Conservation (phyloP, 352 stramenopile species). For the Phytopythium ostracodes region DNA sequence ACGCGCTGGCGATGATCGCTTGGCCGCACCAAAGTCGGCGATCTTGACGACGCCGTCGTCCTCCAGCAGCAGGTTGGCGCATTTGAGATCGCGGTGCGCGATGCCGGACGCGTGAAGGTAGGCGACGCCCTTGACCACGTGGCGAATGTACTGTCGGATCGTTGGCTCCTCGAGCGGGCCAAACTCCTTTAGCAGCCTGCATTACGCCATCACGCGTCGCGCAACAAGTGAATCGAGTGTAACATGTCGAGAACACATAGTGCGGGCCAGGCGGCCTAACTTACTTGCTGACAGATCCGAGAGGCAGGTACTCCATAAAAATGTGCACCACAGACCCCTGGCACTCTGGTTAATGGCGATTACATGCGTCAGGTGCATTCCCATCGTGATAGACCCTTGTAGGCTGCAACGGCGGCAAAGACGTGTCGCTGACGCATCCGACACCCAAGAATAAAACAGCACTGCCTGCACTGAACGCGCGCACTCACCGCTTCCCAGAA, state of each 20-base stretch:
- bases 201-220: neutral
- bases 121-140: slow-evolving; percentile 56
- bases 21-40: slow-evolving; percentile 83
- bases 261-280: neutral
- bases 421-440: neutral
- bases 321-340: slow-evolving; percentile 59
- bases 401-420: neutral
- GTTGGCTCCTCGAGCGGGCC: slow-evolving; percentile 63
- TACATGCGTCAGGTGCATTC: neutral
- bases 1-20: slow-evolving; percentile 16
- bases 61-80: slow-evolving; percentile 77
- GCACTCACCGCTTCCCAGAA: slow-evolving; percentile 46
- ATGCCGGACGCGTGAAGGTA: slow-evolving; percentile 75
- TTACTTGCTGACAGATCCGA: slow-evolving; percentile 75
- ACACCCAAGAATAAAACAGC: too few relatives aligned
- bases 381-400: neutral
- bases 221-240: neutral
- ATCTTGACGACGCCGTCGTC: slow-evolving; percentile 74
- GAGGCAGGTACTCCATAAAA: slow-evolving; percentile 85
- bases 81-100: slow-evolving; percentile 87
- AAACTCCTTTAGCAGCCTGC: slow-evolving; percentile 79
- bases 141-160: slow-evolving; percentile 45
- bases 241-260: neutral
- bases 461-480: neutral
- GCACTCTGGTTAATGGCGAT: slow-evolving; percentile 27